Base-by-base conservation (phyloP, 2,329 filamentous ascomycete species). In the Teratosphaeria epicoccoides region DNA sequence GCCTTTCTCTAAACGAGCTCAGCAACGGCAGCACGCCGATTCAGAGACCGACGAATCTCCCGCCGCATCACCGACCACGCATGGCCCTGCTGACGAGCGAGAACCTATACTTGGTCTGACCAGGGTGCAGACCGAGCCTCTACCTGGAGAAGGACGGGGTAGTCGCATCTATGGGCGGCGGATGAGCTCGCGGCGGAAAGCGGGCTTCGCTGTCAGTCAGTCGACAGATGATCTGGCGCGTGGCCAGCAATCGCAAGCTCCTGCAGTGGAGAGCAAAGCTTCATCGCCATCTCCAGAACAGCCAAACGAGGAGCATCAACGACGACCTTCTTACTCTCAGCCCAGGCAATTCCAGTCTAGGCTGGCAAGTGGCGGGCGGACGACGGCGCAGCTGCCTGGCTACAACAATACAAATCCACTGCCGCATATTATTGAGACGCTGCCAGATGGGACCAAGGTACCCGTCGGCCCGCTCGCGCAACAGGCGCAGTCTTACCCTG, bases 1-100 rank as follows among this genome's bases (percentile, higher is more conserved):
- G 3, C 82, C 85, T 0, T 85, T 88, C 59, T 85, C 87, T 1
- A 88, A 87, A 68, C 80, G 91, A 37, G 75, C 82, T 44, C 76
- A 76, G 4, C 78, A 80, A 43, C 80, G 80, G 52, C 33, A n/a
- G n/a, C 77, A 80, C 23, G 73, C 76, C n/a, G 84, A 85, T 17
- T 75, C 75, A 12, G 81, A 84, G 55, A 74, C 74, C n/a, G 75
- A 77, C 17, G 74, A 76, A 50, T 68, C 72, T 33, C 72, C 73
- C 33, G 65, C 72, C 24, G 73, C 74, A n/a, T 72, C 76, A n/a
- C 73, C 75, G 5, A 59, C 76, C 10, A 28, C 45, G 25, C n/a
- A 45, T 26, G 24, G 6, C 12, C 14, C 14, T 20, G n/a, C 37
- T 47, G 71, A 71, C 47, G 60, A 61, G 47, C 54, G 50, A 4